A percentile compares a stretch with the other conserved stretches of the same genome.
Evolutionary conservation across 2,329 filamentous ascomycete genomes (phyloP).

Genomic region (Seiridium unicorne): DNA sequence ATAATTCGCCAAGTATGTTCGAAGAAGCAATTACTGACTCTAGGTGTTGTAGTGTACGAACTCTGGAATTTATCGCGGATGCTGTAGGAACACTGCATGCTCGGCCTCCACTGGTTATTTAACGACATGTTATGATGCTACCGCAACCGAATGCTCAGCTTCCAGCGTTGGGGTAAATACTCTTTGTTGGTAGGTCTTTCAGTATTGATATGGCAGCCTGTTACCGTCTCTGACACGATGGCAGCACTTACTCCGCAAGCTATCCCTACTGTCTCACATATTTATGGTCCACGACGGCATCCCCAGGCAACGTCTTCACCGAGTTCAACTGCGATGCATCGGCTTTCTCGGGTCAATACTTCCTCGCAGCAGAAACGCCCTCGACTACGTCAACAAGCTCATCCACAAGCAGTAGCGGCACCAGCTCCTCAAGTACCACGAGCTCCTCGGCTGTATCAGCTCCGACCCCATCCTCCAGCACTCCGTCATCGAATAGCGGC

Average conservation of each 20-base stretch:
- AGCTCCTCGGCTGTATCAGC: background rate
- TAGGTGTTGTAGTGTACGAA: constrained; percentile 13
- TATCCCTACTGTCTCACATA: constrained; percentile 17
- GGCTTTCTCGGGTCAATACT: constrained; percentile 11
- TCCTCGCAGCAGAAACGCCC: constrained; percentile 10
- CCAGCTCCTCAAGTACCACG: background rate
- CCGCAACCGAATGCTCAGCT: constrained; percentile 9
- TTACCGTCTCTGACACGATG: background rate
- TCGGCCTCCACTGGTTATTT: constrained; percentile 10
- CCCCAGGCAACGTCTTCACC: constrained; percentile 22
- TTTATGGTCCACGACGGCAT: constrained; percentile 16
- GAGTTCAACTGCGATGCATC: constrained; percentile 16
- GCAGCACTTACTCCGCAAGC: constrained; percentile 7
- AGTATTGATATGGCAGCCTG: background rate
- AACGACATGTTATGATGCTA: constrained; percentile 13
- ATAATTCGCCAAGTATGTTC: no score
- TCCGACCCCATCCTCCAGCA: background rate
- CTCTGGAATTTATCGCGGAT: constrained; percentile 15
- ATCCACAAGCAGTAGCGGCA: background rate
- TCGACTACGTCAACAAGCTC: constrained; percentile 2
- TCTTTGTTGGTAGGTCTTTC: constrained; percentile 17
- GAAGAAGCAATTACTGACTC: no score
- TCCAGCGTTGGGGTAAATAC: constrained; percentile 9
- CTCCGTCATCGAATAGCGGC: background rate
- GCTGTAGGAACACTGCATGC: constrained; percentile 13